Evolutionary conservation across 805 yeast genomes (phyloP).

Genomic region (Yamadazyma laniorum): DNA sequence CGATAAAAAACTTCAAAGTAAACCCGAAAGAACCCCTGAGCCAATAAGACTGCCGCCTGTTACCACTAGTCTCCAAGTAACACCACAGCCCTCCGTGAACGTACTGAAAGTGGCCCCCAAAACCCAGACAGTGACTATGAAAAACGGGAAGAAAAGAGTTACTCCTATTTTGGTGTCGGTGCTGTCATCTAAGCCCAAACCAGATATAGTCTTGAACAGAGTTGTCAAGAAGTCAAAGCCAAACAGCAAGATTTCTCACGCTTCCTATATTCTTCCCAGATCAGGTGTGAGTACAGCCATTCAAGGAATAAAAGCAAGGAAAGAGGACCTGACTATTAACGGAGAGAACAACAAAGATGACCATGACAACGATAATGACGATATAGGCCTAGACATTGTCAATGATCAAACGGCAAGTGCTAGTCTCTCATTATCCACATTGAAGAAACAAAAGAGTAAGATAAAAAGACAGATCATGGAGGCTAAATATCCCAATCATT

Average conservation of each 20-base stretch:
- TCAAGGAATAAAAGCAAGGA: constrained; percentile 46
- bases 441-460: constrained; percentile 33
- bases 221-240: constrained; percentile 20
- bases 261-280: constrained; percentile 55
- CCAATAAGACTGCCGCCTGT: background rate
- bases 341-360: constrained; percentile 21
- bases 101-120: constrained; percentile 1
- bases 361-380: constrained; percentile 50
- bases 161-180: constrained; percentile 65
- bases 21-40: constrained; percentile 6
- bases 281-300: constrained; percentile 65
- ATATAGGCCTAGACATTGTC: constrained; percentile 35
- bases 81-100: background rate
- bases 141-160: constrained; percentile 74
- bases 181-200: constrained; percentile 15
- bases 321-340: constrained; percentile 14
- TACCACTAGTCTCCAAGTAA: background rate
- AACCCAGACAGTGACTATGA: constrained; percentile 54
- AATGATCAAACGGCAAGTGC: constrained; percentile 11
- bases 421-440: constrained; percentile 28
- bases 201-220: constrained; percentile 7
- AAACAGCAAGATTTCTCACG: constrained; percentile 38
- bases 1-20: background rate
- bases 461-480: constrained; percentile 30
- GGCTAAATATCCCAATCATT: constrained; percentile 34